A percentile compares a stretch with the other conserved stretches of the same genome.
These are phyloP conservation scores for Irpex sp. DNA, from an alignment of 1,284 basidiomycete genomes.

Conservation along the genomic window DNA sequence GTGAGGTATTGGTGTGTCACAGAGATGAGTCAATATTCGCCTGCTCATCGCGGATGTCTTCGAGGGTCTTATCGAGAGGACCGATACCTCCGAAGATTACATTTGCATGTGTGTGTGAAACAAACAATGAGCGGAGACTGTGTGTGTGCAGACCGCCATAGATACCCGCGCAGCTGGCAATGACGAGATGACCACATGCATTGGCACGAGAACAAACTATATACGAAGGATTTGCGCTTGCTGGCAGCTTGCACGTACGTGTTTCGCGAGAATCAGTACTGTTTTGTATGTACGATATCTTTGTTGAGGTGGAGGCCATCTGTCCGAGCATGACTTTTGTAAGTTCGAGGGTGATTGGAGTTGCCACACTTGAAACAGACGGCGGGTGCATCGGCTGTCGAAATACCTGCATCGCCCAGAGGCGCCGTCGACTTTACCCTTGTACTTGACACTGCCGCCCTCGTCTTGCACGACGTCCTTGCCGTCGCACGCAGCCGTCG, in stretches of 20 bases:
- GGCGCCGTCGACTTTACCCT: not conserved
- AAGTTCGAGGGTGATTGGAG: not conserved
- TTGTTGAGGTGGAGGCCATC: not conserved
- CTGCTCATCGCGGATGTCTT: no score
- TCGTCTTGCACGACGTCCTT: not conserved
- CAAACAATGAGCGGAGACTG: no score
- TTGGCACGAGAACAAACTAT: no score
- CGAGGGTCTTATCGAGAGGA: no score
- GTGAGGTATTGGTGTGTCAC: not conserved
- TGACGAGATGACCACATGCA: no score
- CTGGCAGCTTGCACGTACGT: not conserved
- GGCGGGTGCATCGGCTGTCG: not conserved
- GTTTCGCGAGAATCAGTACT: not conserved
- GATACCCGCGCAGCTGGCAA: no score
- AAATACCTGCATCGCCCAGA: not conserved
- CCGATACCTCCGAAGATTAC: no score
- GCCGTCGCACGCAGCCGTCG: not conserved
- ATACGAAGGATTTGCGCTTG: not conserved
- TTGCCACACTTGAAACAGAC: constrained; percentile 1
- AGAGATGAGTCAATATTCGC: not conserved
- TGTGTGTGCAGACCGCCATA: no score
- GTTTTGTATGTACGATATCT: not conserved
- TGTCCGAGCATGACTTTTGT: not conserved
- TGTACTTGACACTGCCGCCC: not conserved
- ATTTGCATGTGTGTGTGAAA: no score